phyloP scores from a whole-genome alignment of 164 flowering plant species.

The Chimonanthus salicifolius region DNA sequence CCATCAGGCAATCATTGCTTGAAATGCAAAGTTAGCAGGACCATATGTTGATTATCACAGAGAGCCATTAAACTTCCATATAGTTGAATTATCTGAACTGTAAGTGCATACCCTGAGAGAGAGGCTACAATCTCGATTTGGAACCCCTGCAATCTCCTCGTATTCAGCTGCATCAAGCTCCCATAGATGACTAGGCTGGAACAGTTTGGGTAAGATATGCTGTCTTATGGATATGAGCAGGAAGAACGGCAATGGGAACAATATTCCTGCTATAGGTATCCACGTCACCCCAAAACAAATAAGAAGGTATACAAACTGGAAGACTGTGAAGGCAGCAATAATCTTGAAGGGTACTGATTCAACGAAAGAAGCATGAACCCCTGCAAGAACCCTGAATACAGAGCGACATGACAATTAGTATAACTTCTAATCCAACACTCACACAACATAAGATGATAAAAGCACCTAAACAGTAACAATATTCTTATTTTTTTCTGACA shows the following conservation, averaged over 20 bases:
- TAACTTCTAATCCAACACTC: too few species aligned
- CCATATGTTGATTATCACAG: background rate
- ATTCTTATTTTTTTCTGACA: background rate
- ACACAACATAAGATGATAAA: background rate
- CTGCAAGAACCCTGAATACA: constrained; percentile 48
- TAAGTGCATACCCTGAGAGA: constrained; percentile 30
- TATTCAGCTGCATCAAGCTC: constrained; percentile 84
- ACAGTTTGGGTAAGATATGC: constrained; percentile 60
- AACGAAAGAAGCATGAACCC: constrained; percentile 61
- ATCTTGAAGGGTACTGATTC: constrained; percentile 64
- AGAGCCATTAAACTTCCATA: background rate
- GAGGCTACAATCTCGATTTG: constrained; percentile 25
- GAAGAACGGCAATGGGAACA: constrained; percentile 86
- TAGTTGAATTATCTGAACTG: background rate
- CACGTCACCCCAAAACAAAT: constrained; percentile 75
- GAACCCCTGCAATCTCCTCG: constrained; percentile 62
- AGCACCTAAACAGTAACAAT: background rate
- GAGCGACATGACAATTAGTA: background rate
- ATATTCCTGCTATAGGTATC: constrained; percentile 85
- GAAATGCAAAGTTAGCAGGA: background rate
- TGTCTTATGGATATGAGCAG: constrained; percentile 58
- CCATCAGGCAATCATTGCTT: background rate
- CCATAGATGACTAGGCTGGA: constrained; percentile 41
- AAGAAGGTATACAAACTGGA: constrained; percentile 52
- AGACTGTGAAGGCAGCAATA: constrained; percentile 55